Base-by-base conservation (phyloP, 495 filamentous ascomycete species). In the Glarea lozoyensis region DNA sequence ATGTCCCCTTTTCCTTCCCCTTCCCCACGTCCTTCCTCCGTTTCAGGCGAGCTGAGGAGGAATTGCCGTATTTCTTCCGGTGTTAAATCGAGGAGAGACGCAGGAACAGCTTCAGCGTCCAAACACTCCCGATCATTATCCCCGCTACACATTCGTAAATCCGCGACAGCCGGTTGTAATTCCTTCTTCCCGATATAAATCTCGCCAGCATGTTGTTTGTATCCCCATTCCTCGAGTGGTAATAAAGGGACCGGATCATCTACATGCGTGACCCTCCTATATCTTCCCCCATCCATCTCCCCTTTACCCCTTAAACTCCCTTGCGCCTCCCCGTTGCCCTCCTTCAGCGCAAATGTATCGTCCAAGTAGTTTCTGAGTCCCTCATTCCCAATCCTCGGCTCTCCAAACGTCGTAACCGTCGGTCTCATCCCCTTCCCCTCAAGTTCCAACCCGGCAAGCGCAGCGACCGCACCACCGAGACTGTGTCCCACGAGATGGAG, bases 171-270 rank as follows among this genome's bases (percentile, higher is more conserved):
- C 1, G 86, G 87, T 20, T 84, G 72, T 10, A 97, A 72, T 19
- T 70, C 61, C 3, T 68, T 43, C 49, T 83, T 88, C 9, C 73
- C 66, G 46, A 98, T 95, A 55, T 76, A 94, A 19, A 94, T 75
- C 63, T 98, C 92, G 15, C 84, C 86, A 2, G 76, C 79, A 58
- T 98, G 93, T 54, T 81, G 76, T 27, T 65, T 64, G 55, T 89
- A 98, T 12, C 88, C 90, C 88, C 87, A 94, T 62, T 93, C 82
- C 1, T 63, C 64, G 2, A 94, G 66, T 5, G 92, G 92, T 0
- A 98, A 73, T 10, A 94, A 68, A 25, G 93, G 92, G 2, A 98
- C 82, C 1, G 92, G 92, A 57, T 98, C 92, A 50, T 84, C 69
- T 13, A 75, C 56, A 51, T 97, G 92, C 16, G 92, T 97, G 6